Base-by-base conservation (phyloP, 2,329 filamentous ascomycete genomes). In the Fusarium sp. region DNA sequence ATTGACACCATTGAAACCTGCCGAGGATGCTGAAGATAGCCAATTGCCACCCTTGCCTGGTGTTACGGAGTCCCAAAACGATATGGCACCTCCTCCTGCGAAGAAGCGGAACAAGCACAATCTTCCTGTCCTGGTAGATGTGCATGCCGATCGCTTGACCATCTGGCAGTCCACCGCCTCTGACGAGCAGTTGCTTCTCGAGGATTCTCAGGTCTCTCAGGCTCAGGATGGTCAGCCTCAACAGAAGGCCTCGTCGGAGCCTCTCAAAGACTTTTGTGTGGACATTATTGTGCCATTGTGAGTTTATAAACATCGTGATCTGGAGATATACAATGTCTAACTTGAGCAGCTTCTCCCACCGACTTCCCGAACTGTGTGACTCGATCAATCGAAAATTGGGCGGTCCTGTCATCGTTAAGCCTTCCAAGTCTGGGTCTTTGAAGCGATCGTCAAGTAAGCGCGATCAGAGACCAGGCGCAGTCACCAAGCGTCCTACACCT, bases 251-350 rank as follows among this genome's bases (percentile, higher is more conserved):
- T 84, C 86, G 22, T 84, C 86, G 0, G 93, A 95, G 78, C 90
- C 92, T 8, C 84, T 95, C 8, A 90, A 89, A 72, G 92, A 93
- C 79, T 97, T 96, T 79, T 96, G 93, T 78, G 87, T 94, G 18
- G 94, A 97, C 79, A 92, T 97, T 45, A 91, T 97, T 75, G 85
- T 95, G 52, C 94, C 94, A 36, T 96, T 96, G 90, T 92, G 85
- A 87, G 90, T 82, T 22, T 25, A 33, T 14, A n/a, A 9, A 33
- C 36, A 7, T 10, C 11, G 25, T 5, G 6, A 20, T 50, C 5
- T 20, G 20, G 25, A 5, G 13, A 2, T 8, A 2, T 16, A 13
- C n/a, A 16, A 33, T 52, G 54, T 54, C 85, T 89, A 74, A 89
- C 68, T 58, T 11, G 3, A 31, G 36, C 70, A 93, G 91, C 83